Evolutionary conservation across 805 yeast genomes (phyloP), one percentile per base, ranked within the genome.

Genomic region (Suhomyces xylopsoci): DNA sequence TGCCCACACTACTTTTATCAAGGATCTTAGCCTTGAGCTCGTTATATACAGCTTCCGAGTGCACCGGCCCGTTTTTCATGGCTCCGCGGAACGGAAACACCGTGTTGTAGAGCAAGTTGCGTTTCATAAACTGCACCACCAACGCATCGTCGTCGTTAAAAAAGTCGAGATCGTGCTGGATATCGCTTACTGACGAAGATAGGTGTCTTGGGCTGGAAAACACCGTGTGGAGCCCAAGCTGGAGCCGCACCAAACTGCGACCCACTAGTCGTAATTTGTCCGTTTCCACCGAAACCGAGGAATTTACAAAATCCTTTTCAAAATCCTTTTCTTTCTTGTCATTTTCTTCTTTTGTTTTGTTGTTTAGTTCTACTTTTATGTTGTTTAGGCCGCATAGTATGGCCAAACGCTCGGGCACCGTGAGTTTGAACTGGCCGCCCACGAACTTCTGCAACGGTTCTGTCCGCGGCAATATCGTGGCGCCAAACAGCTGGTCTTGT

Each of bases 81-180:
- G 64, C 64, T 4, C 74, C 77, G 36, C 58, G 56, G 44, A 58
- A 70, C 5, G 75, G 75, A n/a, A 71, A 55, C 38, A 71, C 63
- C 15, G 58, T 47, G 9, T 62, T 60, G 46, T 68, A 61, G 28
- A 75, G 50, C 14, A 56, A 50, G 54, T 67, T 63, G 17, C 55
- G 56, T 44, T 62, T 66, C 79, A 75, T 74, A 54, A 70, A 70
- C 22, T 54, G 59, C 7, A 62, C 58, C 10, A 70, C 59, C 15
- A 70, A 45, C 3, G 41, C 22, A 6, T 51, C 51, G 7, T 63
- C 60, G 22, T 53, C 40, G 7, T 50, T 50, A 30, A 69, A 62
- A 41, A 61, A 41, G 8, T 53, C 52, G 32, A 71, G 55, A 42
- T 64, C 63, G 22, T 58, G 55, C 30, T 62, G 60, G 7, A 75